A percentile compares a stretch with the other conserved stretches of the same genome.
These are phyloP conservation scores for Phaseolus coccineus DNA, from an alignment of 331 rosid genomes.

Conservation along the genomic window DNA sequence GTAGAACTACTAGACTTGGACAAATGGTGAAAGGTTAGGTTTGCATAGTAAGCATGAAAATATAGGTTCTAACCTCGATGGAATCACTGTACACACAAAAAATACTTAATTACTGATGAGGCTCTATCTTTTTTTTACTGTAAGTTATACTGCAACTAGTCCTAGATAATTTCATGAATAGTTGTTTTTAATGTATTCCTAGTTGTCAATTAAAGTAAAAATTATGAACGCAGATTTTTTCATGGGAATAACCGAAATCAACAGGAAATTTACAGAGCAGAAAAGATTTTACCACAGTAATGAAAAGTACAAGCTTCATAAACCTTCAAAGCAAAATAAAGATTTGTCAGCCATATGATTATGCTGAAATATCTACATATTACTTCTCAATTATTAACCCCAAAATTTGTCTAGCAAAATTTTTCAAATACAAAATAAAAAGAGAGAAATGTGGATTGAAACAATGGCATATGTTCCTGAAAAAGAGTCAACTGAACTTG, in stretches of 20 bases:
- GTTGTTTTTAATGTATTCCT: not conserved
- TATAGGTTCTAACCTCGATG: no score
- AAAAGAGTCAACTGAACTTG: conserved; percentile 37
- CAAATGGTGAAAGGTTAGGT: no score
- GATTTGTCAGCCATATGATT: conserved; percentile 7
- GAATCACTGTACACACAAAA: not conserved
- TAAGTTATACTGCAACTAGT: not conserved
- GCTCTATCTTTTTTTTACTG: no score
- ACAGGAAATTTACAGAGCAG: not conserved
- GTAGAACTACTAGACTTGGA: no score
- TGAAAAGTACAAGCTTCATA: not conserved
- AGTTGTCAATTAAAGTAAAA: not conserved
- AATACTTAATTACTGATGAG: no score
- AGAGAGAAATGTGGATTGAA: conserved; percentile 33
- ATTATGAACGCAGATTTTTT: not conserved
- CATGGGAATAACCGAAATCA: not conserved
- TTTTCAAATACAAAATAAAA: conserved; percentile 7
- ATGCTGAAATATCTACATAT: conserved; percentile 32
- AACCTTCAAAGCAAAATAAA: conserved; percentile 38
- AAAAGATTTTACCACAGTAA: not conserved
- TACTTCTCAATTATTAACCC: conserved; percentile 54
- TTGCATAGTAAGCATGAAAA: no score
- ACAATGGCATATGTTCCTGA: conserved; percentile 36
- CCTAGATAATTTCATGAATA: not conserved
- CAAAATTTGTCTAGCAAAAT: conserved; percentile 40